phyloP scores from a whole-genome alignment of 1,284 basidiomycete species.

The Fistulinella cinereoalba region DNA sequence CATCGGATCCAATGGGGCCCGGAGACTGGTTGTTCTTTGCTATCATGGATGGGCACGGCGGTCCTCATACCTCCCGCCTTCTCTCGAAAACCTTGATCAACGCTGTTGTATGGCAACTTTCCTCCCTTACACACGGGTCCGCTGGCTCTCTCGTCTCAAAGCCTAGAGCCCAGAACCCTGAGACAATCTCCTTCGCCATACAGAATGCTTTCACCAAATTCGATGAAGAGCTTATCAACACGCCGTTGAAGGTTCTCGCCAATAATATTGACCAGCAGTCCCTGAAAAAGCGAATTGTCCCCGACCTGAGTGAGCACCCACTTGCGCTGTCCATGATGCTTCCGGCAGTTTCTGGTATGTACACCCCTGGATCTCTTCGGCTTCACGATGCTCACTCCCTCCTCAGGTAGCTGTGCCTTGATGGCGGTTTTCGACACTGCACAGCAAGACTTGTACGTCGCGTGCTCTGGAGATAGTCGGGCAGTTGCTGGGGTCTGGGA shows the following conservation, averaged over 20 bases:
- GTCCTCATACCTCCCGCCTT: slow-evolving; percentile 75
- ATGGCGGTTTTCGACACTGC: slow-evolving; percentile 84
- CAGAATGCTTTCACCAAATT: slow-evolving; percentile 76
- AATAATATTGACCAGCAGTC: slow-evolving; percentile 51
- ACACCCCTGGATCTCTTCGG: background rate
- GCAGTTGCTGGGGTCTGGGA: slow-evolving; percentile 96
- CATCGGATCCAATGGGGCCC: slow-evolving; percentile 49
- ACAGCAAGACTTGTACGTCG: slow-evolving; percentile 80
- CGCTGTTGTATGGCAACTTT: slow-evolving; percentile 79
- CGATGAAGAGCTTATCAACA: slow-evolving; percentile 75
- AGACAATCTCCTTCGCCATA: slow-evolving; percentile 67
- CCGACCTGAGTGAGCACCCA: slow-evolving; percentile 70
- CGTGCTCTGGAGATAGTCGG: slow-evolving; percentile 91
- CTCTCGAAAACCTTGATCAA: slow-evolving; percentile 86
- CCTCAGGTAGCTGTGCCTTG: slow-evolving; percentile 81
- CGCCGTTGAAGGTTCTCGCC: slow-evolving; percentile 72
- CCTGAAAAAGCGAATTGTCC: slow-evolving; percentile 50
- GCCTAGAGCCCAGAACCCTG: slow-evolving; percentile 47
- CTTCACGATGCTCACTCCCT: slow-evolving; percentile 8
- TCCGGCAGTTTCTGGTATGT: slow-evolving; percentile 71
- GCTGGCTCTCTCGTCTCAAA: slow-evolving; percentile 36
- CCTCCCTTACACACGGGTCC: slow-evolving; percentile 45
- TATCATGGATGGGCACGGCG: slow-evolving; percentile 93
- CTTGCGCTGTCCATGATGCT: slow-evolving; percentile 68
- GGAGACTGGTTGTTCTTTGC: slow-evolving; percentile 82